Evolutionary conservation across 2,329 filamentous ascomycete genomes (phyloP).

Genomic region (Nannizzia gypsea): DNA sequence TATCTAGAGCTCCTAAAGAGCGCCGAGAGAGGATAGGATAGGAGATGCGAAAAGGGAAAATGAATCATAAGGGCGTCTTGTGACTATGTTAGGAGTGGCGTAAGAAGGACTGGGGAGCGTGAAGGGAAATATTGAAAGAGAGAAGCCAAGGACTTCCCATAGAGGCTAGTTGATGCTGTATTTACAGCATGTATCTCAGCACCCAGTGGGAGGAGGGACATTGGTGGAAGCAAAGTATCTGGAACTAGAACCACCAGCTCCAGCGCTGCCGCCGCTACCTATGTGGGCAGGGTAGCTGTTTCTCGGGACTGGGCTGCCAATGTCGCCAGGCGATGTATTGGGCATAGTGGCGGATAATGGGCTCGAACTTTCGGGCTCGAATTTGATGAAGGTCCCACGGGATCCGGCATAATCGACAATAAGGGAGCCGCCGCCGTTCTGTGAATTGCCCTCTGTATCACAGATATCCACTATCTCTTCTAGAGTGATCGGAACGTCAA

Average conservation of each 20-base stretch:
- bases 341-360: constrained; percentile 32
- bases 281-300: constrained; percentile 30
- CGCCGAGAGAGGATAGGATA: background rate
- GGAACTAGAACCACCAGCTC: constrained; percentile 8
- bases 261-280: constrained; percentile 25
- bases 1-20: background rate
- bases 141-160: background rate
- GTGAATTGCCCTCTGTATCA: constrained; percentile 75
- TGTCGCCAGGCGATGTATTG: constrained; percentile 49
- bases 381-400: constrained; percentile 33
- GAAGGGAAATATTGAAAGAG: background rate
- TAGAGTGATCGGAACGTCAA: constrained; percentile 44
- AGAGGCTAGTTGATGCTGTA: constrained; percentile 1
- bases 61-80: background rate
- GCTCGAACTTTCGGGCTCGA: constrained; percentile 42
- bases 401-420: constrained; percentile 47
- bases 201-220: constrained; percentile 26
- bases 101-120: background rate
- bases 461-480: constrained; percentile 71
- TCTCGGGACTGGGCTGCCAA: constrained; percentile 53
- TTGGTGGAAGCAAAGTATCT: constrained; percentile 24
- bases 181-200: constrained; percentile 21
- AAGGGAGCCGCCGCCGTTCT: constrained; percentile 87
- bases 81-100: constrained; percentile 5
- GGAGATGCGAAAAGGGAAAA: background rate